phyloP scores from a whole-genome alignment of 108 stramenopile genomes.

The Tribonema minus region DNA sequence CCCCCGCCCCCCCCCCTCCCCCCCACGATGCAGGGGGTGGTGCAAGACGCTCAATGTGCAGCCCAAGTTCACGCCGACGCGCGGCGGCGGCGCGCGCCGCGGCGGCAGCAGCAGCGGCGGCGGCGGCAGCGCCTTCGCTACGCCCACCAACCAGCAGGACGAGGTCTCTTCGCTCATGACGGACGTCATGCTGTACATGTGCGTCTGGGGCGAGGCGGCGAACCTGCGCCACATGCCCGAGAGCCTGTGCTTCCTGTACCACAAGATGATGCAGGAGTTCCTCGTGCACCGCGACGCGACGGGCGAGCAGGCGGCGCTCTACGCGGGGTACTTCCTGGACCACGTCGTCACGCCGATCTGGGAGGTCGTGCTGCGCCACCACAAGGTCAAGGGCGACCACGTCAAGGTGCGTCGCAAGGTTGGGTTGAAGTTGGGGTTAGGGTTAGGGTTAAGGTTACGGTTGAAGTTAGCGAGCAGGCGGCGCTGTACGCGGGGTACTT shows the following conservation, averaged over 20 bases:
- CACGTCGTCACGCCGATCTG: constrained; percentile 86
- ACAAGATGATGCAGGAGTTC: constrained; percentile 84
- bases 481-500: constrained; percentile 89
- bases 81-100: neutral
- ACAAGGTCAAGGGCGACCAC: neutral
- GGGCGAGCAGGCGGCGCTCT: constrained; percentile 53
- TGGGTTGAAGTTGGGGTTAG: no score
- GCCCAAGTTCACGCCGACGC: constrained; percentile 68
- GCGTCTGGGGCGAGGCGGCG: constrained; percentile 93
- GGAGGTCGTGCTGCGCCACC: constrained; percentile 47
- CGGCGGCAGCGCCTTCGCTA: neutral
- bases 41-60: constrained; percentile 78
- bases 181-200: constrained; percentile 89
- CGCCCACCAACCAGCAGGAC: neutral
- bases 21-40: no score
- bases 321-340: constrained; percentile 91
- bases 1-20: no score
- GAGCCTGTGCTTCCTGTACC: constrained; percentile 93
- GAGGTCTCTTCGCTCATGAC: neutral
- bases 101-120: neutral
- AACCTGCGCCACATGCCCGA: constrained; percentile 98
- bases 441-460: no score
- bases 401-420: no score
- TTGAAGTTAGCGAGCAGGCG: no score
- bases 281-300: constrained; percentile 7